Evolutionary conservation across 192 early-diverging fungal species (phyloP).

Genomic region (Podochytrium sp.): DNA sequence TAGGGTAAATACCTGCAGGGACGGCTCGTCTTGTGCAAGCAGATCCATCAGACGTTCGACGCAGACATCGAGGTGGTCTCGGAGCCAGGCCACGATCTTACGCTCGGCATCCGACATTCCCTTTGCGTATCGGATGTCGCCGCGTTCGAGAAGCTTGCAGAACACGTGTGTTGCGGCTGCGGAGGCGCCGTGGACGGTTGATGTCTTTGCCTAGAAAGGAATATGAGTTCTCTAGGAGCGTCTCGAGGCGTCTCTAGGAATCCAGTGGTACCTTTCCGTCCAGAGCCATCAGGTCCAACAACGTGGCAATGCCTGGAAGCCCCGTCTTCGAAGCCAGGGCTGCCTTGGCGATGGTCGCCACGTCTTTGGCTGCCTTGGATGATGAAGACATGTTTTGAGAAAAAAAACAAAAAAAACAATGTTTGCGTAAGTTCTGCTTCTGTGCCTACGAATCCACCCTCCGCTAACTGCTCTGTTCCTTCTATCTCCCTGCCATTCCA

Average conservation of each 20-base stretch:
- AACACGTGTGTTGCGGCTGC: slow-evolving; percentile 78
- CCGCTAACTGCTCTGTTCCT: too few species aligned
- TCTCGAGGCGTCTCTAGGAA: not conserved
- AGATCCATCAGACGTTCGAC: slow-evolving; percentile 54
- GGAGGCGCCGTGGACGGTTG: slow-evolving; percentile 67
- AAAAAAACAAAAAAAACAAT: slow-evolving; percentile 8
- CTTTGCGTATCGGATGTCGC: slow-evolving; percentile 22
- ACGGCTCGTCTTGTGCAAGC: slow-evolving; percentile 64
- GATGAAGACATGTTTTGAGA: not conserved
- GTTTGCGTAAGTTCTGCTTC: not conserved
- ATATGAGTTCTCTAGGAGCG: not conserved
- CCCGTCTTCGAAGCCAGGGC: slow-evolving; percentile 70
- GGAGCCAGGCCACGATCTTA: slow-evolving; percentile 75
- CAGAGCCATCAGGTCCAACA: slow-evolving; percentile 50
- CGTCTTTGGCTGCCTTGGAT: not conserved
- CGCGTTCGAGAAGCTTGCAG: slow-evolving; percentile 40
- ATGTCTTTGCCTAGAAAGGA: not conserved
- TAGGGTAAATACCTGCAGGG: slow-evolving; percentile 62
- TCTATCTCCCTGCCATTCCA: too few species aligned
- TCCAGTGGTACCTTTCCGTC: slow-evolving; percentile 4
- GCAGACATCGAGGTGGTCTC: slow-evolving; percentile 77
- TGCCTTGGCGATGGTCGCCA: slow-evolving; percentile 56
- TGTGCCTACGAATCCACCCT: too few species aligned
- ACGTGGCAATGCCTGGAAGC: slow-evolving; percentile 74
- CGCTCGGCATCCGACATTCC: slow-evolving; percentile 47